phyloP scores from a whole-genome alignment of 495 filamentous ascomycete species.

The Aspergillus asperescens region DNA sequence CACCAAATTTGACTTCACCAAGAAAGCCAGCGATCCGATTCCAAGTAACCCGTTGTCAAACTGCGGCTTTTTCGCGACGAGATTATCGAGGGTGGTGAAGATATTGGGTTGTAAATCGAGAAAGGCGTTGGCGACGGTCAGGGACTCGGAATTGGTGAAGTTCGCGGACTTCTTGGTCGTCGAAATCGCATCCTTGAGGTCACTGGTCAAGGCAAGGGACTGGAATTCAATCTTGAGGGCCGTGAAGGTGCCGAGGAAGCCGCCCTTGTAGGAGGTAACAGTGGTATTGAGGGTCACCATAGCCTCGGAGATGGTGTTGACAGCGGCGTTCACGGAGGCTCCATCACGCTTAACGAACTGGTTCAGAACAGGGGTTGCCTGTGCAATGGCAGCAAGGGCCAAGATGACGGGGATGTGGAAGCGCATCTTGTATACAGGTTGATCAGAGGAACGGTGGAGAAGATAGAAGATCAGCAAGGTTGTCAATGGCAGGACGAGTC shows the following conservation, averaged over 20 bases:
- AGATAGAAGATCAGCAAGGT: background rate
- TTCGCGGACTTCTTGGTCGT: constrained; percentile 17
- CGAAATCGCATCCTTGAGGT: constrained; percentile 14
- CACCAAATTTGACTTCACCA: constrained; percentile 19
- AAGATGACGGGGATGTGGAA: constrained; percentile 11
- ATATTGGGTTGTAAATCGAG: constrained; percentile 20
- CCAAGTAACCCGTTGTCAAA: constrained; percentile 21
- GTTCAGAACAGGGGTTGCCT: constrained; percentile 5
- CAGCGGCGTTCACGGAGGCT: constrained; percentile 16
- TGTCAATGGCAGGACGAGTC: background rate
- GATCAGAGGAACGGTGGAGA: background rate
- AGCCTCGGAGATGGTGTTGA: constrained; percentile 13
- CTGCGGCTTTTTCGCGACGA: constrained; percentile 18
- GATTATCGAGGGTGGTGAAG: constrained; percentile 18
- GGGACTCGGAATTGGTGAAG: constrained; percentile 18
- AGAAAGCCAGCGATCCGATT: constrained; percentile 14
- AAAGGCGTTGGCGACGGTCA: constrained; percentile 14
- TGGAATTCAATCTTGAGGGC: constrained; percentile 22
- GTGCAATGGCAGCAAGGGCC: background rate
- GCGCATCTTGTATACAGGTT: constrained; percentile 9
- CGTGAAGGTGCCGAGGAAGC: constrained; percentile 14
- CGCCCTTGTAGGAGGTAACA: constrained; percentile 20
- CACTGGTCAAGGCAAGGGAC: constrained; percentile 4
- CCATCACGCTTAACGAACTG: constrained; percentile 16
- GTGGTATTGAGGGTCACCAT: constrained; percentile 21